A percentile compares a stretch with the other conserved stretches of the same genome.
Evolutionary conservation across 306 rosid genomes (phyloP).

Genomic region (Cucumis sativus): DNA sequence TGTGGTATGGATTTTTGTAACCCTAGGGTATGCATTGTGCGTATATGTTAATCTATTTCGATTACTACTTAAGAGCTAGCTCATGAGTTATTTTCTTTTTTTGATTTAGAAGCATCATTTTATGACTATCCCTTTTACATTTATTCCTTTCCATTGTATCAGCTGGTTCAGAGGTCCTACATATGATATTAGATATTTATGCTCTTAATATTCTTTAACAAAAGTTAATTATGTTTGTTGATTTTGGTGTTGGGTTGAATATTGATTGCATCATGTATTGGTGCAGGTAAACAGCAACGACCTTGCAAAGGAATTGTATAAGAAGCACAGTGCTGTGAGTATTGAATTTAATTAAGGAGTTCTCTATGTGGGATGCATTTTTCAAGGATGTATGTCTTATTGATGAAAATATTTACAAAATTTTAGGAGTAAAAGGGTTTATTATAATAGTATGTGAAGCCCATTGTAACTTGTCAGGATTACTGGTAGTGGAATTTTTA

Average conservation of each 20-base stretch:
- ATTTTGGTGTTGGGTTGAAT: conserved; percentile 6
- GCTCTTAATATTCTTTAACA: neutral
- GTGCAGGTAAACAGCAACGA: conserved; percentile 77
- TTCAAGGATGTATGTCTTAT: neutral
- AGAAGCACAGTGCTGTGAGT: conserved; percentile 89
- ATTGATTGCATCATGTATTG: conserved; percentile 20
- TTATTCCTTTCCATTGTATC: too few relatives aligned
- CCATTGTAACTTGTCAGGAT: neutral
- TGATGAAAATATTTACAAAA: neutral
- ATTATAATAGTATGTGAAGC: neutral
- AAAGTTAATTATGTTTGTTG: neutral
- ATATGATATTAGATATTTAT: neutral
- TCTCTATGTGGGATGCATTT: neutral
- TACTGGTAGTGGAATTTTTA: neutral
- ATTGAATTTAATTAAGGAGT: conserved; percentile 11
- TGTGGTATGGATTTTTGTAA: conserved; percentile 35
- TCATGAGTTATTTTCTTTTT: too few relatives aligned
- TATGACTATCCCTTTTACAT: too few relatives aligned
- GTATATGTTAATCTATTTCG: neutral
- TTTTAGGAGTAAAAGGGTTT: neutral
- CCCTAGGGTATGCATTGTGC: neutral
- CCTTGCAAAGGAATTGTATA: conserved; percentile 83
- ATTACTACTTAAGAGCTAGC: too few relatives aligned
- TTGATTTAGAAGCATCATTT: too few relatives aligned
- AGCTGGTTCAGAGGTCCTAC: neutral